A percentile compares a stretch with the other conserved stretches of the same genome.
Conservation (phyloP, 2,329 filamentous ascomycete species). For the Neofusicoccum parvum region DNA sequence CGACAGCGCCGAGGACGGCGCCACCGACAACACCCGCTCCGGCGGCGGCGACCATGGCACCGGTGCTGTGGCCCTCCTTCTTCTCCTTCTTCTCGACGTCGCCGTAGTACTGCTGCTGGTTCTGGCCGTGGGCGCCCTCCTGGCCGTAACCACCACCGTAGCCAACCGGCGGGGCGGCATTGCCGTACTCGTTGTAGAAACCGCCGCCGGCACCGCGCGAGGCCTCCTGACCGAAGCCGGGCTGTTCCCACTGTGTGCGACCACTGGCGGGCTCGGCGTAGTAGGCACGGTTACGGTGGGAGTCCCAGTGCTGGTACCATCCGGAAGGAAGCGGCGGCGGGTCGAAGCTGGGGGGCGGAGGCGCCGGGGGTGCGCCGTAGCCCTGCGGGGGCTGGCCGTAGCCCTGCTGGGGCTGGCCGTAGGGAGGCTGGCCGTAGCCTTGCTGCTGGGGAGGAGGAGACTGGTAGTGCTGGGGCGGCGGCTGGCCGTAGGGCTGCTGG, state of each 20-base stretch:
- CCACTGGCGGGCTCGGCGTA: constrained; percentile 65
- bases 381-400: constrained; percentile 16
- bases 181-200: constrained; percentile 22
- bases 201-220: constrained; percentile 17
- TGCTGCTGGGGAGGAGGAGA: constrained; percentile 18
- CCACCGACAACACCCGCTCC: constrained; percentile 63
- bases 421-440: constrained; percentile 30
- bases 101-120: constrained; percentile 23
- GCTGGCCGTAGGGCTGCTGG: constrained; percentile 31
- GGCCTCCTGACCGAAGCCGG: constrained; percentile 41
- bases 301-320: constrained; percentile 67
- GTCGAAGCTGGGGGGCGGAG: constrained; percentile 39
- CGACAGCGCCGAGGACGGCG: constrained; percentile 58
- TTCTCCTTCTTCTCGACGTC: constrained; percentile 35
- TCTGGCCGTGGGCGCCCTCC: constrained; percentile 22
- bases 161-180: constrained; percentile 16
- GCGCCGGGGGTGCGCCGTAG: constrained; percentile 30
- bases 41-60: constrained; percentile 58
- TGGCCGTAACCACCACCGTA: constrained; percentile 21
- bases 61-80: constrained; percentile 47
- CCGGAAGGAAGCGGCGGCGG: constrained; percentile 57
- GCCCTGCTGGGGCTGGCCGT: constrained; percentile 31
- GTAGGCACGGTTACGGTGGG: constrained; percentile 63
- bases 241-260: constrained; percentile 66
- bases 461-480: constrained; percentile 24